Conservation (phyloP, 495 filamentous ascomycete species). For the Neurospora sublineolata region DNA sequence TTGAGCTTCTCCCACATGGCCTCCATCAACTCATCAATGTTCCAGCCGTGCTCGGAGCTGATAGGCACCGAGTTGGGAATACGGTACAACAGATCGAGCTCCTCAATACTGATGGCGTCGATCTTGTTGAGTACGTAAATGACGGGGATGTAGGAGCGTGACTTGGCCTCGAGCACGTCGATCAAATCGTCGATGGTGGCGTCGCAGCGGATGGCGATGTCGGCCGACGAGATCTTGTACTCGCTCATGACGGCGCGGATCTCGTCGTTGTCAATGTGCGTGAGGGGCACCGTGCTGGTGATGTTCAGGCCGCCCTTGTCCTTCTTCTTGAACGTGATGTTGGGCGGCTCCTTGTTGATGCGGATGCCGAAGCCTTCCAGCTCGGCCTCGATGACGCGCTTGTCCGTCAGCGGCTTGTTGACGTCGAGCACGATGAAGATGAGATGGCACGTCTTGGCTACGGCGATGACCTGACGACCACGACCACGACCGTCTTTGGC, state of each 20-base stretch:
- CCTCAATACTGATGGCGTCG: constrained; percentile 93
- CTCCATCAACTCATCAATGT: constrained; percentile 91
- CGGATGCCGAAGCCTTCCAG: constrained; percentile 95
- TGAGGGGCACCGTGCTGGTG: constrained; percentile 81
- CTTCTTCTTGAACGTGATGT: constrained; percentile 98
- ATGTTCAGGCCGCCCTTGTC: constrained; percentile 95
- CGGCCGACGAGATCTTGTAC: constrained; percentile 92
- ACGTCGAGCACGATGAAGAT: constrained; percentile 99
- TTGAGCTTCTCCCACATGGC: constrained; percentile 97
- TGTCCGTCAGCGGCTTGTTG: constrained; percentile 95
- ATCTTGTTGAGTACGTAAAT: constrained; percentile 99
- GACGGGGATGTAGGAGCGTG: constrained; percentile 89
- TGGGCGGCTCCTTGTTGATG: constrained; percentile 93
- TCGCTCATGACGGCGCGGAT: constrained; percentile 96
- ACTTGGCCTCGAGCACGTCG: constrained; percentile 91
- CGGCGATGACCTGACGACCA: constrained; percentile 96
- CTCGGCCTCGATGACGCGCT: constrained; percentile 92
- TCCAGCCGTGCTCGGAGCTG: constrained; percentile 97
- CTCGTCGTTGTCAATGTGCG: constrained; percentile 89
- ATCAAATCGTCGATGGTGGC: constrained; percentile 78
- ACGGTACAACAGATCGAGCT: constrained; percentile 87
- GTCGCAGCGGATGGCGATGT: constrained; percentile 96
- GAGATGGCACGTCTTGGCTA: constrained; percentile 95
- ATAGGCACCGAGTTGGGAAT: constrained; percentile 96
- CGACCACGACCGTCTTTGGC: constrained; percentile 97